phyloP scores from a whole-genome alignment of 2,329 filamentous ascomycete species.

The Sordariomycetes sp. region DNA sequence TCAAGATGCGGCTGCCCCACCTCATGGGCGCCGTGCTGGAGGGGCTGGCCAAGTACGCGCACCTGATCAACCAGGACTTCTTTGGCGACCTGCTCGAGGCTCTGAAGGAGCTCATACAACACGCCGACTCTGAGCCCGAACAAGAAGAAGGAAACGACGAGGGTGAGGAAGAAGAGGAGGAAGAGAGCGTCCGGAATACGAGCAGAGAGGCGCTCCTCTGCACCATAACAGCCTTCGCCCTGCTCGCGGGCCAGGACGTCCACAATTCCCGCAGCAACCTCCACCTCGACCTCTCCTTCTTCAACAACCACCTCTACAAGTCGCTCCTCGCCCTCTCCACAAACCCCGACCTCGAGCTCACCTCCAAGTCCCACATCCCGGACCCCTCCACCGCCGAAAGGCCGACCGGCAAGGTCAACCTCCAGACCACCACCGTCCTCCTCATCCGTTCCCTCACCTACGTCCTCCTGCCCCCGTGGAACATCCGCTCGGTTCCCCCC shows the following conservation, averaged over 20 bases:
- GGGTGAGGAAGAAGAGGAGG: conserved; percentile 33
- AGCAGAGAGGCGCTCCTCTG: conserved; percentile 85
- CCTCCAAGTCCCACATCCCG: conserved; percentile 58
- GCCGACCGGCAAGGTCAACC: conserved; percentile 63
- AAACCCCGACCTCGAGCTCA: conserved; percentile 78
- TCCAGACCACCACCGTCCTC: conserved; percentile 88
- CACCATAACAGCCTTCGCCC: conserved; percentile 92
- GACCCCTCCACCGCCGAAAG: conserved; percentile 45
- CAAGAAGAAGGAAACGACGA: conserved; percentile 30
- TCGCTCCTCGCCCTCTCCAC: conserved; percentile 69
- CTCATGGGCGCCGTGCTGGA: conserved; percentile 97
- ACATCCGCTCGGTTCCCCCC: conserved; percentile 66
- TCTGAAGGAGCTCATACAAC: conserved; percentile 79
- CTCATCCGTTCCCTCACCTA: conserved; percentile 78
- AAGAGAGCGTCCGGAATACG: conserved; percentile 51
- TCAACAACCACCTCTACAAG: conserved; percentile 87
- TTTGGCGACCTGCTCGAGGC: conserved; percentile 94
- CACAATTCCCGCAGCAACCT: conserved; percentile 72
- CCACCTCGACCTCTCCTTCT: conserved; percentile 87
- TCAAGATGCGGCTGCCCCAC: conserved; percentile 70
- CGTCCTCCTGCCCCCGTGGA: conserved; percentile 65
- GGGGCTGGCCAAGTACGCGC: conserved; percentile 84
- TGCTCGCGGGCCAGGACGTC: conserved; percentile 87
- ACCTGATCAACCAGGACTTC: conserved; percentile 98
- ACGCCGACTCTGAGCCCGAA: conserved; percentile 50